Conservation (phyloP, 2,329 filamentous ascomycete genomes). For the Stachybotrys elegans region DNA sequence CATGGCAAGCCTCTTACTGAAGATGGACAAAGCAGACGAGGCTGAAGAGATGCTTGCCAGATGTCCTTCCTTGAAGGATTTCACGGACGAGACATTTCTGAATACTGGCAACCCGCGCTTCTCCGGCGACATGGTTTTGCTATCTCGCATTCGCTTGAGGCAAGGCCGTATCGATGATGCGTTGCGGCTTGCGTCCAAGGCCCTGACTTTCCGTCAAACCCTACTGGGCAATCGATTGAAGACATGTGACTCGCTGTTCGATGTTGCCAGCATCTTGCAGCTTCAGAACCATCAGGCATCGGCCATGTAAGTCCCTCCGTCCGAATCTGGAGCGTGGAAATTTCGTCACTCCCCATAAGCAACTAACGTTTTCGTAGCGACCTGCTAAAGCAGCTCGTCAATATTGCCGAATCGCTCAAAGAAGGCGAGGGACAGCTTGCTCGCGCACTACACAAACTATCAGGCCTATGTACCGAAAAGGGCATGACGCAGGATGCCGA, state of each 20-base stretch:
- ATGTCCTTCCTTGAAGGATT: constrained; percentile 26
- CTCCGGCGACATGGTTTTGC: constrained; percentile 20
- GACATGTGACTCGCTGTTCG: constrained; percentile 17
- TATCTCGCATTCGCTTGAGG: constrained; percentile 11
- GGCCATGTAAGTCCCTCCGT: constrained; percentile 15
- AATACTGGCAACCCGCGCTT: constrained; percentile 21
- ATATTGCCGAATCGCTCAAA: constrained; percentile 15
- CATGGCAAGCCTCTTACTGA: constrained; percentile 27
- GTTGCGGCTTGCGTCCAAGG: constrained; percentile 15
- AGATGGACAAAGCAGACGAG: constrained; percentile 26
- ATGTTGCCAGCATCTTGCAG: constrained; percentile 15
- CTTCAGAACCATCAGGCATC: constrained; percentile 9
- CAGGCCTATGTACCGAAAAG: constrained; percentile 7
- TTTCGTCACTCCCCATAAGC: constrained; percentile 3
- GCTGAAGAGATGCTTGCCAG: constrained; percentile 22
- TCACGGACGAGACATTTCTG: constrained; percentile 31
- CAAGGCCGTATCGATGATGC: constrained; percentile 15
- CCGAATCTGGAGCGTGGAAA: constrained; percentile 1
- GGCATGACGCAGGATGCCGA: constrained; percentile 3
- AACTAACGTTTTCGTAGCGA: no score
- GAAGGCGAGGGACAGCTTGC: constrained; percentile 17
- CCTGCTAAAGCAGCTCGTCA: constrained; percentile 15
- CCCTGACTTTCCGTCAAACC: constrained; percentile 16
- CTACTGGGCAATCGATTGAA: constrained; percentile 17
- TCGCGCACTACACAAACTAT: constrained; percentile 17